Evolutionary conservation across 495 filamentous ascomycete genomes (phyloP), one percentile per base, ranked within the genome.

Genomic region (Hypoxylon subgilvum): DNA sequence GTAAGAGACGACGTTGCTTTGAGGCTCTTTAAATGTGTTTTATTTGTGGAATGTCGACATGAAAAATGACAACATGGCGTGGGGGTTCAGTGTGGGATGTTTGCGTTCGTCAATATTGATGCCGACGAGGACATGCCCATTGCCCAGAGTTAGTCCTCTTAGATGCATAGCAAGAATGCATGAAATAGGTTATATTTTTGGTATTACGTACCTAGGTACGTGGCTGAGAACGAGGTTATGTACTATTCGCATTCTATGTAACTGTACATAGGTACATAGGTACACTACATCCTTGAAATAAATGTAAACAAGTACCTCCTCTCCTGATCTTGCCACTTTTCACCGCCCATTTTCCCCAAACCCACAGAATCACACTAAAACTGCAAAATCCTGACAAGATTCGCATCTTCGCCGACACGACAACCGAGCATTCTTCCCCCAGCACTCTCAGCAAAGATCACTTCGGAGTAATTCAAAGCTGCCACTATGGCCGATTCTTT

Each of bases 401-500:
- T 66, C 42, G 31, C 52, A 58, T 51, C 63, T 13, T 10, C 42
- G 10, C 31, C 34, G 18, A 4, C 34, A 38, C 34, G 13, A 8
- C 7, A 8, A 5, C 13, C n/a, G 13, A 38, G 13, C 34, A 17
- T 7, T 12, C 41, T 22, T 35, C 36, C 50, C 18, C 31, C 40
- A 36, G 8, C 8, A 43, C 36, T 32, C 42, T 8, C 21, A 8
- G 25, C 21, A 42, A 3, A 38, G 19, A 34, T 34, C 3, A 27
- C 8, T 27, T 27, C 32, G 17, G 22, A 52, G 2, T 14, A 46
- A 0, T 5, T n/a, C n/a, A 21, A 21, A 21, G 47, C 35, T 32
- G 52, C 28, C 21, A 73, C 28, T 59, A 79, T 79, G 77, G 76
- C 67, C 41, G 76, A 80, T 45, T 62, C 66, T 48, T 58, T 69